Base-by-base conservation (phyloP, 2,329 filamentous ascomycete genomes). In the Ophiostoma sp. region DNA sequence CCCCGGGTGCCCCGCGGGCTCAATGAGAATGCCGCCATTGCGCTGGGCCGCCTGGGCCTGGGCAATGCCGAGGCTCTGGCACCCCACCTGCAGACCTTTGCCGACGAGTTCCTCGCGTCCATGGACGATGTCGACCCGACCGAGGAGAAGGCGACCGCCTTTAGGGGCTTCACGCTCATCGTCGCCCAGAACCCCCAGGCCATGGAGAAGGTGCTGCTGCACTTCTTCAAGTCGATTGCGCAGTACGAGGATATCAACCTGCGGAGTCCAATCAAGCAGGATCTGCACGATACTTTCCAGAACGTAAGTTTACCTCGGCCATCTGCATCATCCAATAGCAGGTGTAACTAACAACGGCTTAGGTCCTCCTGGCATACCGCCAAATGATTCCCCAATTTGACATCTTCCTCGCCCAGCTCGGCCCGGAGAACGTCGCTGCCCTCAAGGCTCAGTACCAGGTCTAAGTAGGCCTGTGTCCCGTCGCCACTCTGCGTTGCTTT, bases 131-230 rank as follows among this genome's bases (percentile, higher is more conserved):
- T 98, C 44, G 89, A 92, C 66, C 89, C 91, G 75, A 94, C 92
- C 2, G 91, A 96, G 70, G 95, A 99, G 79, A 99, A 99, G 80
- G 92, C 91, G 0, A 93, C 93, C 40, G 94, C 95, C 0, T 92
- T 98, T 77, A 88, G 92, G 74, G 95, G 95, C 0, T 97, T 99
- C 79, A 91, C 91, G 67, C 84, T 90, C 73, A 85, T 96, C 64
- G 90, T 98, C 3, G 85, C 90, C 71, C 87, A 88, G 75, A 98
- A 98, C 75, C 95, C 95, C 0, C 87, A 93, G 75, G 92, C 93
- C 1, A 94, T 99, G 87, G 95, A 98, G 79, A 89, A 89, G 73
- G 90, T 88, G 69, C 82, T 99, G 55, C 82, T 89, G 47, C 86
- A 90, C 68, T 96, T 95, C 79, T 96, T 99, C 77, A 85, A 83